phyloP scores from a whole-genome alignment of 2,329 filamentous ascomycete species.

The Malbranchea cinnamomea region DNA sequence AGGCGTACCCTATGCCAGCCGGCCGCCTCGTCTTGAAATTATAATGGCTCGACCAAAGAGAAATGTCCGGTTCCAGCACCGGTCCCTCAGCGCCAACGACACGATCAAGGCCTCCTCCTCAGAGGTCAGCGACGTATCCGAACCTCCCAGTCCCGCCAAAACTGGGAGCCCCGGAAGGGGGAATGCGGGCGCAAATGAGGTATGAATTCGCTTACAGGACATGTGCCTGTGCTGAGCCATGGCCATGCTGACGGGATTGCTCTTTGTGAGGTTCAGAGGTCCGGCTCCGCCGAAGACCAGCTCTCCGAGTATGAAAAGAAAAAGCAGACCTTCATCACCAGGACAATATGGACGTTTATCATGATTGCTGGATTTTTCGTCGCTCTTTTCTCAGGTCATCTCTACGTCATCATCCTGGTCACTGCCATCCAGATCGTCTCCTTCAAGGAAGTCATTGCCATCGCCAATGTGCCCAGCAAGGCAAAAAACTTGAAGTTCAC shows the following conservation, averaged over 20 bases:
- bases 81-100: conserved; percentile 26
- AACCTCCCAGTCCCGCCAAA: conserved; percentile 36
- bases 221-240: background rate
- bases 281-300: conserved; percentile 2
- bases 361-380: conserved; percentile 93
- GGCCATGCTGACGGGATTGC: conserved; percentile 3
- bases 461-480: conserved; percentile 83
- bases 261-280: conserved; percentile 1
- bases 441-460: conserved; percentile 98
- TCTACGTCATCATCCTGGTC: conserved; percentile 89
- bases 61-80: conserved; percentile 47
- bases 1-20: conserved; percentile 5
- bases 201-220: conserved; percentile 5
- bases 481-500: conserved; percentile 84
- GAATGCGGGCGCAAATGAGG: conserved; percentile 17
- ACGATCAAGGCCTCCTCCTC: conserved; percentile 39
- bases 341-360: conserved; percentile 93
- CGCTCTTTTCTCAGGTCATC: conserved; percentile 86
- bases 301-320: conserved; percentile 88
- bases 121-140: conserved; percentile 39
- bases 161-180: conserved; percentile 24
- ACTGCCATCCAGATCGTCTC: conserved; percentile 91
- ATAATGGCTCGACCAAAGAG: conserved; percentile 40
- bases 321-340: conserved; percentile 91
- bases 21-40: conserved; percentile 1